Percentiles rank a stretch among this genome's conserved stretches.
Conservation (phyloP, 1,139 yeast species). For the Zygotorulaspora mrakii region DNA sequence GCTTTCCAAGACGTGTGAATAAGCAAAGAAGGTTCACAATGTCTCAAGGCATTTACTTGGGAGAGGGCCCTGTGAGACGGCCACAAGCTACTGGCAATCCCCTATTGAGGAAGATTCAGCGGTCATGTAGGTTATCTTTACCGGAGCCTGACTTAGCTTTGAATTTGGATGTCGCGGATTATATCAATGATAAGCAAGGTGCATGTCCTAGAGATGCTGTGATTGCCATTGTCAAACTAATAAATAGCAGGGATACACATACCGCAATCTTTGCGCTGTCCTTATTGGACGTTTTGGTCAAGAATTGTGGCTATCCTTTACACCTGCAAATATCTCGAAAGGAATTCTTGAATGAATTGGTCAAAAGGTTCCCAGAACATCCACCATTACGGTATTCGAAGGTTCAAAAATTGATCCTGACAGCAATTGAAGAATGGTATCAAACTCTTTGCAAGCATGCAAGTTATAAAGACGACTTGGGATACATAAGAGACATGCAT, state of each 20-base stretch:
- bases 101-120: constrained; percentile 62
- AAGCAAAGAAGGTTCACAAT: constrained; percentile 13
- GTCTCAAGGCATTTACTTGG: constrained; percentile 35
- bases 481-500: constrained; percentile 94
- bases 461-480: constrained; percentile 85
- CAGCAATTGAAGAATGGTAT: constrained; percentile 96
- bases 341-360: constrained; percentile 90
- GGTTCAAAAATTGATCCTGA: constrained; percentile 78
- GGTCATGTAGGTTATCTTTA: constrained; percentile 84
- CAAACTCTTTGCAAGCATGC: constrained; percentile 91
- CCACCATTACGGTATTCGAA: constrained; percentile 85
- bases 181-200: constrained; percentile 89
- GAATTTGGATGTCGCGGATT: constrained; percentile 89
- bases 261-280: constrained; percentile 59
- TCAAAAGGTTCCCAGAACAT: constrained; percentile 87
- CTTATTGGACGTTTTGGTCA: constrained; percentile 79
- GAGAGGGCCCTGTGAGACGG: constrained; percentile 36
- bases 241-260: constrained; percentile 80
- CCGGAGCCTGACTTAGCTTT: constrained; percentile 85
- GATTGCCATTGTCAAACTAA: constrained; percentile 75
- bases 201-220: constrained; percentile 91
- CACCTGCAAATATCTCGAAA: constrained; percentile 92
- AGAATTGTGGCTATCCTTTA: constrained; percentile 96
- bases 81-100: constrained; percentile 32
- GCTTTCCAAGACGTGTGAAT: not conserved